Evolutionary conservation across 495 filamentous ascomycete genomes (phyloP), one percentile per base, ranked within the genome.

Genomic region (Xylaria longipes): DNA sequence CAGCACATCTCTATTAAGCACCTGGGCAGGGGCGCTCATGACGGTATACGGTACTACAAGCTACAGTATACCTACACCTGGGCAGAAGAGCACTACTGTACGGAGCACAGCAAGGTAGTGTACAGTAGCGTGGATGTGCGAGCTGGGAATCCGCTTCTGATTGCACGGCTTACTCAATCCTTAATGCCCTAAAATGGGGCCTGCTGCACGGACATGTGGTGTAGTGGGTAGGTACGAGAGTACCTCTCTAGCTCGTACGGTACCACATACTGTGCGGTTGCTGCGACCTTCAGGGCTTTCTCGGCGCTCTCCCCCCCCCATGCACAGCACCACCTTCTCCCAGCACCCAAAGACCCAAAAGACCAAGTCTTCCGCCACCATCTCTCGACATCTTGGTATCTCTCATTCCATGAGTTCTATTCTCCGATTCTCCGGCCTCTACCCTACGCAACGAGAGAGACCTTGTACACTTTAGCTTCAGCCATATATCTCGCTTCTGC

Each of bases 291-390:
- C 45, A 52, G 43, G 45, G 39, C 41, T 22, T 11, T 41, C 45
- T 45, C 37, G 37, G 35, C 29, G 37, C 62, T 45, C 41, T 45
- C 61, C 11, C 8, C 27, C 56, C 29, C 52, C 57, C 57, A 39
- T 39, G 39, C 66, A 60, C 56, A 5, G 41, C 56, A 69, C 67
- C 67, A 69, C 68, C 68, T 69, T 62, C 37, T 54, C 25, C 35
- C 56, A 60, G 35, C 58, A 48, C 48, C 58, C 43, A 60, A 61
- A 63, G 67, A 45, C 33, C 58, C 58, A 25, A 50, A 50, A 69
- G 48, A 69, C 52, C 62, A 65, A 60, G 29, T 50, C 45, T 66
- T 58, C 69, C 69, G 61, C 69, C 69, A 66, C 69, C 69, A 66
- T 65, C 33, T 70, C 60, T 54, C 33, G 17, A 52, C 57, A 35